Base-by-base conservation (phyloP, 768 basidiomycete genomes). In the Cyclocybe aegerita region DNA sequence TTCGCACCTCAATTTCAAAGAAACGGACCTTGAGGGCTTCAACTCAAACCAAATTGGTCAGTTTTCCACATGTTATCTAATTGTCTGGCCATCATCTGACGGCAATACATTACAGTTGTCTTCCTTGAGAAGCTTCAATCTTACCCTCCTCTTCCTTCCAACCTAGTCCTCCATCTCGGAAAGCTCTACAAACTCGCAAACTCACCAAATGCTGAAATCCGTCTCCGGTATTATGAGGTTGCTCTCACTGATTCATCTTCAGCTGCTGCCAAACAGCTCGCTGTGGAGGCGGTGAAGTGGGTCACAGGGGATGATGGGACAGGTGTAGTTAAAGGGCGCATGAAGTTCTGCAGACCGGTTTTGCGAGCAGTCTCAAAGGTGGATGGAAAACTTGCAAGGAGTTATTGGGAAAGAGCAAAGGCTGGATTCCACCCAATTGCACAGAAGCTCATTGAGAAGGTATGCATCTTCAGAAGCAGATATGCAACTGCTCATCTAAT, bases 301-400 rank as follows among this genome's bases (percentile, higher is more conserved):
- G 79, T 90, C 16, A 77, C 83, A 11, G 89, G 86, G 2, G 69
- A 72, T 37, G 84, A 84, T 56, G 82, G 73, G 17, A 76, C 75
- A 17, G 83, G 79, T 0, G 68, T 80, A 23, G 70, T 92, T 49
- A 86, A 88, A 59, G 90, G 90, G 9, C 75, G 90, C 32, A 91
- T 91, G 89, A 91, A 92, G 63, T 90, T 90, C 70, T 91, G 90
- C 65, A 68, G 90, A 41, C 85, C 87, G 0, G 68, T 81, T 4
- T 83, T 91, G 61, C 68, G 80, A 33, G 79, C 71, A 0, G 77
- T 83, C 14, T 66, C 62, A 30, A 74, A 75, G 50, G 83, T 84
- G 15, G 72, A 91, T 59, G 60, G 63, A 41, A 59, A 61, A 33
- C 66, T 89, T 23, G 86, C 90, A 3, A 63, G 74, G 41, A 57